phyloP scores from a whole-genome alignment of 495 filamentous ascomycete species.

The Lepidopterella palustris region DNA sequence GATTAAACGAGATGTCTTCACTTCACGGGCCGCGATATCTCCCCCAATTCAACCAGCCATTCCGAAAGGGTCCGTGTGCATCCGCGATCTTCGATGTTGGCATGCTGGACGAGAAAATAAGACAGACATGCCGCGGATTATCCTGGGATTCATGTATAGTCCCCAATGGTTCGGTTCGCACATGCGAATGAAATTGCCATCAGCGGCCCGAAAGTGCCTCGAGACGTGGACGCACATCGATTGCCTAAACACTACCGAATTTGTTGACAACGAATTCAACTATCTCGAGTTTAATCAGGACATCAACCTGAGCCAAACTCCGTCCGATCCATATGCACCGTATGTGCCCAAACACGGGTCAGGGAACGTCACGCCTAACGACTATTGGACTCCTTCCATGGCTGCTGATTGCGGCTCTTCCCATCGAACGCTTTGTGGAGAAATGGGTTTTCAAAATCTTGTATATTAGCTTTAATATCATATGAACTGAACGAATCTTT shows the following conservation, averaged over 20 bases:
- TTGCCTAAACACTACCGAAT: not conserved
- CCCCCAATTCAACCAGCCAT: not conserved
- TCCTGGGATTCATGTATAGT: slow-evolving; percentile 1
- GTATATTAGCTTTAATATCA: not conserved
- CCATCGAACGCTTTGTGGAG: not conserved
- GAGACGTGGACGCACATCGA: not conserved
- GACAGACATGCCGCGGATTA: not conserved
- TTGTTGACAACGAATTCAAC: not conserved
- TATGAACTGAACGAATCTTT: slow-evolving; percentile 1
- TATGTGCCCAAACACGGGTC: slow-evolving; percentile 1
- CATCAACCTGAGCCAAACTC: slow-evolving; percentile 1
- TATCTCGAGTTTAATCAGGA: slow-evolving; percentile 1
- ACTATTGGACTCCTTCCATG: not conserved
- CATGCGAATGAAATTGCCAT: not conserved
- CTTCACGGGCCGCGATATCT: not conserved
- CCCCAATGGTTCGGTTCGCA: slow-evolving; percentile 1
- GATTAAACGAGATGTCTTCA: not conserved
- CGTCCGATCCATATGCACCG: not conserved
- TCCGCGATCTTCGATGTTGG: not conserved
- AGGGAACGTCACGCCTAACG: not conserved
- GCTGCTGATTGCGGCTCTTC: not conserved
- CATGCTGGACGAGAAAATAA: not conserved
- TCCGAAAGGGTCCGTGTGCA: not conserved
- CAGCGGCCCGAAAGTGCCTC: not conserved
- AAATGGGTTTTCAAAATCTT: not conserved